Conservation (phyloP, 495 filamentous ascomycete genomes). For the Penicillium verhagenii region DNA sequence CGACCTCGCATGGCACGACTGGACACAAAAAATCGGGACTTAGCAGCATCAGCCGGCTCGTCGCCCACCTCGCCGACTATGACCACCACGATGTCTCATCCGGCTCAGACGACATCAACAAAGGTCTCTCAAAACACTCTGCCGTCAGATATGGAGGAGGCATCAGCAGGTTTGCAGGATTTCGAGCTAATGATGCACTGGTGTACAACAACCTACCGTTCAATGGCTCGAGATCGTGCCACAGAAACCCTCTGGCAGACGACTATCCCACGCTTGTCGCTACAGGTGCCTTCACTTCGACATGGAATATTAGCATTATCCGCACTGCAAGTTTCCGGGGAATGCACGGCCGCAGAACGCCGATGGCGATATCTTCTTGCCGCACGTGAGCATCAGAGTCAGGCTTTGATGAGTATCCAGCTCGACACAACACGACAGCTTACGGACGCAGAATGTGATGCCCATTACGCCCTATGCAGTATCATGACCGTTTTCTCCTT, state of each 20-base stretch:
- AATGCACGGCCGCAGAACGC: constrained; percentile 8
- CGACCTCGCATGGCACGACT: background rate
- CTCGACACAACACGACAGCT: constrained; percentile 22
- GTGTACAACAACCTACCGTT: constrained; percentile 44
- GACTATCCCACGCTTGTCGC: constrained; percentile 43
- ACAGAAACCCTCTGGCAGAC: constrained; percentile 45
- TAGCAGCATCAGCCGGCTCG: background rate
- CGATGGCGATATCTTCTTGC: constrained; percentile 27
- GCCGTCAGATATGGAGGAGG: background rate
- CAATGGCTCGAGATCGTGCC: constrained; percentile 32
- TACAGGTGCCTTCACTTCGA: constrained; percentile 45
- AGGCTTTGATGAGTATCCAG: constrained; percentile 36
- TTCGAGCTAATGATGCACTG: constrained; percentile 49
- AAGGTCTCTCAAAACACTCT: background rate
- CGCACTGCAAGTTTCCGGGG: constrained; percentile 42
- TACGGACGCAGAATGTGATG: constrained; percentile 39
- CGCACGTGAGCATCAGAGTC: constrained; percentile 38
- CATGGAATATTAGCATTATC: constrained; percentile 52
- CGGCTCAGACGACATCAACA: background rate
- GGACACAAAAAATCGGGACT: background rate
- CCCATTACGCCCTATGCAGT: constrained; percentile 46
- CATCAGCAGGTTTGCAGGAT: constrained; percentile 24
- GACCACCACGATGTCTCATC: background rate
- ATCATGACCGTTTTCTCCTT: constrained; percentile 47
- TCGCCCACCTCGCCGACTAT: background rate